A percentile compares a stretch with the other conserved stretches of the same genome.
Conservation (phyloP, 306 rosid genomes). For the Fagus crenata region DNA sequence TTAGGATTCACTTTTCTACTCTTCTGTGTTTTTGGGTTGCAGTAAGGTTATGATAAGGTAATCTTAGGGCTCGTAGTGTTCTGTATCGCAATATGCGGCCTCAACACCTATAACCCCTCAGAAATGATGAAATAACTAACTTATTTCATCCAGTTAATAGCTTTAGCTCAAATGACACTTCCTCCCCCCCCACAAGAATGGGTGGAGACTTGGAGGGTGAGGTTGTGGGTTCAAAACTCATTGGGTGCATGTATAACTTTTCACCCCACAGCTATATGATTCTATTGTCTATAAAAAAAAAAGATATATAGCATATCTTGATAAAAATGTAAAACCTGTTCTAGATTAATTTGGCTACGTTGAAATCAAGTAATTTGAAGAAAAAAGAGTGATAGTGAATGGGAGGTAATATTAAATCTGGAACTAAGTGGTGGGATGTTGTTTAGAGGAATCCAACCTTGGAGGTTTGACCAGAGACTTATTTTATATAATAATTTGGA, state of each 20-base stretch:
- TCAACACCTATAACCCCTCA: neutral
- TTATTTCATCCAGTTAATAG: neutral
- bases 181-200: no score
- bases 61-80: neutral
- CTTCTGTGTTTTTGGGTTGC: neutral
- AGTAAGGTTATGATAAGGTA: neutral
- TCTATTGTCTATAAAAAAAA: neutral
- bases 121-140: neutral
- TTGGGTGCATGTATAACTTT: no score
- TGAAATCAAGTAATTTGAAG: neutral
- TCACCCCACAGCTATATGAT: neutral
- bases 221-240: no score
- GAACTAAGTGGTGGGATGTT: neutral
- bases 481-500: no score
- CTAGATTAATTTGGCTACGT: neutral
- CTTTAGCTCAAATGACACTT: no score
- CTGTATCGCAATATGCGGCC: no score
- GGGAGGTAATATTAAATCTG: neutral
- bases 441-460: neutral
- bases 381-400: neutral
- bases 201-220: no score
- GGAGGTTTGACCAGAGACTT: neutral
- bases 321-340: neutral
- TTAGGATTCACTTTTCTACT: no score
- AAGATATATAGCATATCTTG: neutral